These are phyloP conservation scores for Wickerhamiella allomyrinae DNA, from an alignment of 805 yeast species.

Conservation along the genomic window DNA sequence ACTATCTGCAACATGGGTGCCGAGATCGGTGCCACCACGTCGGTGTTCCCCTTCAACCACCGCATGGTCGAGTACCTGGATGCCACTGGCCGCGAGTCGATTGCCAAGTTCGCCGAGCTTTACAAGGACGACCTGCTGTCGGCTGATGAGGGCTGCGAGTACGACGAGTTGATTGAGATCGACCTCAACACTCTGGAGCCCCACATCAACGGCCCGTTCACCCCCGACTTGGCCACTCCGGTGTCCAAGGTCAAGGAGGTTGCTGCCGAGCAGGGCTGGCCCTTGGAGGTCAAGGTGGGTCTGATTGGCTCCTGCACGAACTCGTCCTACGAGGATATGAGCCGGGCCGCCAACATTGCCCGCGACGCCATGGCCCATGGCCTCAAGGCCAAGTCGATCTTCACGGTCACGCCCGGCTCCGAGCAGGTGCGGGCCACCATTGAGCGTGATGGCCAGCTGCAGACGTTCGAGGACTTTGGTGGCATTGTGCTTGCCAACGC, in stretches of 20 bases:
- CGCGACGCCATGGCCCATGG: constrained; percentile 79
- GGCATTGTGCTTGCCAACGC: constrained; percentile 93
- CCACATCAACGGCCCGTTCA: constrained; percentile 93
- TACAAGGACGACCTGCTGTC: constrained; percentile 42
- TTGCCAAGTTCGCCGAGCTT: constrained; percentile 64
- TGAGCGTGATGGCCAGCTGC: constrained; percentile 83
- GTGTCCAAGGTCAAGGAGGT: constrained; percentile 65
- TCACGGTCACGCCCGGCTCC: constrained; percentile 95
- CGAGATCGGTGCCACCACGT: constrained; percentile 96
- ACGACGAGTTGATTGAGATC: constrained; percentile 85
- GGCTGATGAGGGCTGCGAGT: constrained; percentile 81
- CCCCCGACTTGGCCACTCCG: constrained; percentile 94
- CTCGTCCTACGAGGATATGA: constrained; percentile 97
- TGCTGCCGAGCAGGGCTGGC: constrained; percentile 70
- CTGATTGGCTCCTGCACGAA: constrained; percentile 97
- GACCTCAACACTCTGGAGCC: constrained; percentile 83
- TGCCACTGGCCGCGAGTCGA: constrained; percentile 75
- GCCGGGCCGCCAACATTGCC: constrained; percentile 84
- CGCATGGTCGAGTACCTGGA: constrained; percentile 75
- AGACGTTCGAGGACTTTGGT: constrained; percentile 71
- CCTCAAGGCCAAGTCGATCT: constrained; percentile 76
- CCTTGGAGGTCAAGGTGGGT: constrained; percentile 74
- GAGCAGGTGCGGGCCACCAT: constrained; percentile 96
- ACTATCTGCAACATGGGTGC: constrained; percentile 99
- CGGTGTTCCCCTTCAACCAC: constrained; percentile 91